Base-by-base conservation (phyloP, 805 yeast species). In the Teunomyces lycoperdinae region DNA sequence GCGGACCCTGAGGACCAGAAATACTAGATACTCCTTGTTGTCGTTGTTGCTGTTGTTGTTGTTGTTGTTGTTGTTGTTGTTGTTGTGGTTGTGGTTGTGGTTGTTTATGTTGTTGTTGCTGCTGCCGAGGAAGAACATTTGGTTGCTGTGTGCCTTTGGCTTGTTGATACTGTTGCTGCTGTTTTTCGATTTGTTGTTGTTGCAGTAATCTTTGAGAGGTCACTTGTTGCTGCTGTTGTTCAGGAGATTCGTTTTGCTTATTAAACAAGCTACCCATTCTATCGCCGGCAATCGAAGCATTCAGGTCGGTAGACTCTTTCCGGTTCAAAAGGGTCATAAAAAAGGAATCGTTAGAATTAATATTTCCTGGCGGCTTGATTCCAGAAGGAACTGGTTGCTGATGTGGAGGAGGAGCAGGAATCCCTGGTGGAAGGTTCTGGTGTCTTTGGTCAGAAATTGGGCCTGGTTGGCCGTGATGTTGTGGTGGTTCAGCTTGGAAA, bases 251-350 rank as follows among this genome's bases (percentile, higher is more conserved):
- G 11, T 17, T 20, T 17, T 24, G 35, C n/a, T 34, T 41, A n/a
- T 13, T 20, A 14, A 45, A 45, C 13, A 45, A 40, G 5, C 43
- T 41, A 14, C 32, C 35, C 30, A 35, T 17, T 6, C 41, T 16
- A 16, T 26, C 26, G 5, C n/a, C 11, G 14, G 11, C 41, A n/a
- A 6, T 32, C 9, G 30, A 13, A 6, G 14, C 17, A n/a, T 16
- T 6, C 5, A 9, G 7, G 4, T n/a, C 17, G 7, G 34, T 7
- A 16, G 44, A 47, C n/a, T 61, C 57, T 9, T 64, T 58, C 50
- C 73, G 76, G 35, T 70, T 66, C 52, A 79, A 58, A 46, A 79
- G 61, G 4, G 81, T 71, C 64, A 73, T 67, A 55, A 79, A 58
- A 50, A 79, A 79, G 11, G 71, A 58, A 49, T 77, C 80, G 52